Conservation (phyloP, 2,329 filamentous ascomycete species). For the Gyromitra esculenta region DNA sequence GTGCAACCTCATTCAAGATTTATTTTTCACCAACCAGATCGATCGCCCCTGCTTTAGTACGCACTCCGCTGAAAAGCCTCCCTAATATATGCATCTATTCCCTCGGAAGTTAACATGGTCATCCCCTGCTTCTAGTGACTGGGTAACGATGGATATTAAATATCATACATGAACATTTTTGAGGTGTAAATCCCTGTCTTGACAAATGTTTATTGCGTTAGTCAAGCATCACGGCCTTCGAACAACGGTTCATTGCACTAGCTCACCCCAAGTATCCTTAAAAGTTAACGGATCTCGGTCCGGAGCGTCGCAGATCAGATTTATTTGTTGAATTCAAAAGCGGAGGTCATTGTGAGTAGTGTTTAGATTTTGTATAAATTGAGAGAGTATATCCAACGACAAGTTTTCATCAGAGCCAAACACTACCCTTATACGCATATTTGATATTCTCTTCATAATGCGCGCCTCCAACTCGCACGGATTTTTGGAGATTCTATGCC, state of each 20-base stretch:
- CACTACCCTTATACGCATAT: background rate
- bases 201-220: background rate
- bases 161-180: background rate
- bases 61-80: too few species aligned
- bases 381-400: background rate
- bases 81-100: background rate
- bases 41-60: background rate
- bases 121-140: background rate
- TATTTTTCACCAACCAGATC: background rate
- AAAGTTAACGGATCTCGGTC: background rate
- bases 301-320: background rate
- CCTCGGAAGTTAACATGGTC: background rate
- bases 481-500: background rate
- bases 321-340: background rate
- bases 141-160: background rate
- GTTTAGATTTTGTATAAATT: background rate
- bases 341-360: background rate
- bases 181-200: background rate
- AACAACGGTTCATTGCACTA: background rate
- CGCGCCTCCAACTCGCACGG: background rate
- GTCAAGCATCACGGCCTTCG: background rate
- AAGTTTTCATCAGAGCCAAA: background rate
- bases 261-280: background rate
- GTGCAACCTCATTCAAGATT: too few species aligned
- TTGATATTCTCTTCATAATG: background rate